These are phyloP conservation scores for Penicillium parvum DNA, from an alignment of 495 filamentous ascomycete species.

Conservation along the genomic window DNA sequence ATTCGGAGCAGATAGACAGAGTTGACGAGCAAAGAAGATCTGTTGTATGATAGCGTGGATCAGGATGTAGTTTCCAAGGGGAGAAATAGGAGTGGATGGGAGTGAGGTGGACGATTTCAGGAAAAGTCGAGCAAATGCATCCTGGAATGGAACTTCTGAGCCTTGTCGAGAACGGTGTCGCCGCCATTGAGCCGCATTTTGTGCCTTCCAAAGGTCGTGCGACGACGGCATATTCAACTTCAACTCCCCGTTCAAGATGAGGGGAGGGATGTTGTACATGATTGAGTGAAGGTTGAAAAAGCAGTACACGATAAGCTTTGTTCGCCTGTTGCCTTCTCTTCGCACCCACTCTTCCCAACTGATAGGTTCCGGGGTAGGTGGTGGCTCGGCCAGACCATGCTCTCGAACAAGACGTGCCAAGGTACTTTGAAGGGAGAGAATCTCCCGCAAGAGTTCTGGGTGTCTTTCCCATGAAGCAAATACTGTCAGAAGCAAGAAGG, in stretches of 20 bases:
- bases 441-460: constrained; percentile 46
- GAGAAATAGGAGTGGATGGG: constrained; percentile 48
- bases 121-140: constrained; percentile 47
- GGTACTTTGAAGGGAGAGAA: constrained; percentile 47
- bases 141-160: constrained; percentile 42
- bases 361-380: constrained; percentile 28
- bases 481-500: constrained; percentile 45
- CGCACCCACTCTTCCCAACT: constrained; percentile 50
- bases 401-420: constrained; percentile 47
- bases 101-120: constrained; percentile 37
- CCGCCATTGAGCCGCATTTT: constrained; percentile 43
- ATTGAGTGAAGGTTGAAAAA: constrained; percentile 54
- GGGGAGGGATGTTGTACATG: constrained; percentile 51
- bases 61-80: constrained; percentile 51
- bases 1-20: constrained; percentile 42
- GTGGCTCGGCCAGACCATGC: constrained; percentile 40
- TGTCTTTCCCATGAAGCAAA: constrained; percentile 54
- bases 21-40: constrained; percentile 49
- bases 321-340: constrained; percentile 46
- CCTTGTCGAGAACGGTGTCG: constrained; percentile 35
- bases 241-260: constrained; percentile 48
- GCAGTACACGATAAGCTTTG: constrained; percentile 51
- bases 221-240: constrained; percentile 47
- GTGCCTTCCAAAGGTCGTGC: constrained; percentile 50
- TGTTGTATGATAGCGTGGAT: constrained; percentile 52